Evolutionary conservation across 768 basidiomycete species (phyloP), one percentile per base, ranked within the genome.

Genomic region (Boletus patriciae): DNA sequence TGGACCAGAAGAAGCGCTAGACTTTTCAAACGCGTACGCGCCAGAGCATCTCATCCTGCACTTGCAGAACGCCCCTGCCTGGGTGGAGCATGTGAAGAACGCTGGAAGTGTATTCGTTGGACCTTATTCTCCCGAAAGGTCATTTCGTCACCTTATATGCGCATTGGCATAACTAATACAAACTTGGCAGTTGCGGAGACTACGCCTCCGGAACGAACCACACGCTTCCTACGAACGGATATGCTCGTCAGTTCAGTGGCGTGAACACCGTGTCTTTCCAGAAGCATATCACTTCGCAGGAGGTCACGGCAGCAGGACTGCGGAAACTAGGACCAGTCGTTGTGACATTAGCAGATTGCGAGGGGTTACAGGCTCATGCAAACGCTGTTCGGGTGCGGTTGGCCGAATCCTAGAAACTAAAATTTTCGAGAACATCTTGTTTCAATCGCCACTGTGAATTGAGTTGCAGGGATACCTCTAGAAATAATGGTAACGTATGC

Each of bases 171-270:
- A 18, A 52, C 56, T 66, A 19, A 60, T 23, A 11, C 42, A 15
- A 58, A 52, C 45, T 43, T 48, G 45, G 41, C 63, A 98, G 96
- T 63, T 98, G 94, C 72, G 97, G 97, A 31, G 97, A 99, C 73
- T 99, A 98, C 65, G 96, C 96, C 7, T 98, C 96, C 0, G 97
- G 97, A 19, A 98, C 97, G 9, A 99, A 99, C 73, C 97, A 99
- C 77, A 98, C 96, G 0, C 79, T 99, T 23, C 96, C 96, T 37
- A 97, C 92, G 11, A 94, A 93, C 60, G 94, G 96, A 23, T 99
- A 94, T 71, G 97, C 97, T 23, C 86, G 93, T 48, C 97, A 98
- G 70, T 99, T 95, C 78, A 97, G 94, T 63, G 97, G 97, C 6
- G 97, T 99, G 63, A 98, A 96, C 76, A 98, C 96, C 1, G 78